Evolutionary conservation across 345 rosid species (phyloP), one percentile per base, ranked within the genome.

Genomic region (Populus euphratica): DNA sequence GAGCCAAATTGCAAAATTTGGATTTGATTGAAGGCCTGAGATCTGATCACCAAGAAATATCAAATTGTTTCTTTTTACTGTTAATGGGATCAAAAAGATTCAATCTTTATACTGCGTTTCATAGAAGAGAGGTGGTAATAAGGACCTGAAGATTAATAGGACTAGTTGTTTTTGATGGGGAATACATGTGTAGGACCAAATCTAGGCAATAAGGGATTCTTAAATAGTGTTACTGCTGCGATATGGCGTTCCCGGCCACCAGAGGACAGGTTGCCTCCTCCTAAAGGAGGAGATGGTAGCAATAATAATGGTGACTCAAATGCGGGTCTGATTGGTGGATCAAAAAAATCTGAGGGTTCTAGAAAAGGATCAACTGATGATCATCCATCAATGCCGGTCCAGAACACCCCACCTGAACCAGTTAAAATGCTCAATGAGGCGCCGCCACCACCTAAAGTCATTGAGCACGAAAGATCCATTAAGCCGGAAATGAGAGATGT

Each of bases 101-200:
- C 70, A 35, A 69, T 68, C 33, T 82, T 62, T 78, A 54, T 68
- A 68, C 8, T 72, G 6, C 27, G 18, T 47, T 78, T 78, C 72
- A 43, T 25, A 70, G 56, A 79, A 27, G 76, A 63, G 75, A 69
- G 81, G 20, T 73, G 80, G n/a, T 75, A 27, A 65, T 61, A 52
- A 83, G 83, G 80, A 82, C 72, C 21, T 85, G 79, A 83, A 73
- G 31, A 74, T 76, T 23, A 65, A 29, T n/a, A 23, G 62, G 74
- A 12, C 29, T 23, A 23, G 29, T 52, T 44, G 54, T 49, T 36
- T 78, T 87, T 81, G 83, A 95, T 95, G 98, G 99, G 98, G 84
- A 95, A 95, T 82, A 81, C 90, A 76, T 93, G 98, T 74, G 89
- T 87, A 31, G 99, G 98, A n/a, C 99, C 97, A 78, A 93, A 81